Evolutionary conservation across 106 monocot genomes (phyloP), one percentile per base, ranked within the genome.

Genomic region (Dendrobium chrysotoxum): DNA sequence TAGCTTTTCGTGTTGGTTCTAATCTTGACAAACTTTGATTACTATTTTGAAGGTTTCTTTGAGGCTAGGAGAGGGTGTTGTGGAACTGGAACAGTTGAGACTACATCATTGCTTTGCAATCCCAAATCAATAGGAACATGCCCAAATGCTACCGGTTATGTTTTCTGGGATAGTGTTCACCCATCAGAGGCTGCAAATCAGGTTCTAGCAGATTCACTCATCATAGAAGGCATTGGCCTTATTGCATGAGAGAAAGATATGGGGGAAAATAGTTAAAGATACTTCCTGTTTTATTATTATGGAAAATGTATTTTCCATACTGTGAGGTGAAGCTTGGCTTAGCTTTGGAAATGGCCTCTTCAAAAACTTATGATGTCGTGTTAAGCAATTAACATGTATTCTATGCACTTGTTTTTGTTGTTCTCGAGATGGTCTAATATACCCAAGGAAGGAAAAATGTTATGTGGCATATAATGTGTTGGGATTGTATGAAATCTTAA

Each of bases 131-230:
- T 85, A 9, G 96, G 96, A 40, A 97, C 94, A 5, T 97, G 96
- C 79, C 4, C 72, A 4, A 94, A 97, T 66, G 96, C 96, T 0
- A 94, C 87, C 0, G 76, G 78, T 1, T 94, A 97, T 47, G 96
- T 97, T 72, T 97, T 94, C 78, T 97, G 90, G 90, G 97, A 94
- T 42, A 85, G 87, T 25, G 92, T 97, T 20, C 97, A 97, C 53
- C 97, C 97, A 4, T 80, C 97, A 0, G 90, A 97, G 64, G 80
- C 94, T 2, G 97, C 97, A 9, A 97, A 97, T 81, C 81, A 88
- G 74, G 86, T 94, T 2, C n/a, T 97, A 1, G 88, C 97, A 10
- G 81, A 89, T 57, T 79, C 92, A 0, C 86, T 97, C 53, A 45
- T 97, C 55, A 0, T 73, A 13, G 40, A 82, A 54, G 92, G 97